Evolutionary conservation across 225 moss, liverwort and hornwort species (phyloP).

Genomic region (Bryoerythrophyllum caledonicum): DNA sequence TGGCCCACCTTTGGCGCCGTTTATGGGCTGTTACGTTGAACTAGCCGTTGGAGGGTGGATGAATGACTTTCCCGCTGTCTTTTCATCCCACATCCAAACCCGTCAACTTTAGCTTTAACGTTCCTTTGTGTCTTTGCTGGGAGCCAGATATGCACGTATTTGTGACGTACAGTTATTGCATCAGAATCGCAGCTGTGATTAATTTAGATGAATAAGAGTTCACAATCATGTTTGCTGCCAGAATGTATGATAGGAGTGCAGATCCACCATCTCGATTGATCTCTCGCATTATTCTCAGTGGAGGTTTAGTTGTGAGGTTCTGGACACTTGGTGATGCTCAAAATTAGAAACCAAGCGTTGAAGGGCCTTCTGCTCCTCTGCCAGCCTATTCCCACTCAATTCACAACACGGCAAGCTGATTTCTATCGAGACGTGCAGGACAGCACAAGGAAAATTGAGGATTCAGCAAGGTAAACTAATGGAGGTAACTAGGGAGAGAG

Average conservation of each 20-base stretch:
- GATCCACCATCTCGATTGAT: background rate
- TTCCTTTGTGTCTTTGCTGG: background rate
- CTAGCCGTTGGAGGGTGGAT: conserved; percentile 15
- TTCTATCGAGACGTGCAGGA: background rate
- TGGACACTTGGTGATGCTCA: conserved; percentile 29
- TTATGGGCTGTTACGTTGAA: conserved; percentile 6
- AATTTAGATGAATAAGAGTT: too few species aligned
- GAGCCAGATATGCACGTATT: background rate
- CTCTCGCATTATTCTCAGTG: conserved; percentile 6
- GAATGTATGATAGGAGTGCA: background rate
- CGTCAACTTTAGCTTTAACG: background rate
- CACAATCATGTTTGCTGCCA: background rate
- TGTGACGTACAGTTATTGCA: background rate
- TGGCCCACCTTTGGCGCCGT: conserved; percentile 2
- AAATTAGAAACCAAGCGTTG: conserved; percentile 47
- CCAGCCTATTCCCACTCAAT: conserved; percentile 44
- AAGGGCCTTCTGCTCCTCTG: conserved; percentile 47
- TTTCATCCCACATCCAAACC: background rate
- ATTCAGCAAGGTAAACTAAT: too few species aligned
- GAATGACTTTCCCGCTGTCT: background rate
- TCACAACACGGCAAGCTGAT: conserved; percentile 1
- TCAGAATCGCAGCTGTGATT: background rate
- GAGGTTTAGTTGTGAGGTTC: conserved; percentile 19
- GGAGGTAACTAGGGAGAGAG: background rate
- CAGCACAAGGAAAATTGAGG: background rate